Evolutionary conservation across 306 rosid species (phyloP).

Genomic region (Delonix regia): DNA sequence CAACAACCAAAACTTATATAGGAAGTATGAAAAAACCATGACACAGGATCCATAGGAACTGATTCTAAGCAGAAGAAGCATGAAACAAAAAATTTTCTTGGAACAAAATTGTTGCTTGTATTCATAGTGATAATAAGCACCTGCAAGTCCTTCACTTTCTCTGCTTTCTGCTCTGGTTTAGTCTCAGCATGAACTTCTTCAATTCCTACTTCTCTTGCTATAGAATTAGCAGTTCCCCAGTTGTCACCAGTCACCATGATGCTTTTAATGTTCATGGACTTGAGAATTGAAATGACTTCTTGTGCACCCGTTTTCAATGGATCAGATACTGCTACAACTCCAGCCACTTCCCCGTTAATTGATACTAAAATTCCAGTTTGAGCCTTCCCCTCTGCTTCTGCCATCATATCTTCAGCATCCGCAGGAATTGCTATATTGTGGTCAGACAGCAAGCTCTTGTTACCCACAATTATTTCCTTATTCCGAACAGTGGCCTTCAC

Average conservation of each 20-base stretch:
- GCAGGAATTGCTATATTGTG: conserved; percentile 50
- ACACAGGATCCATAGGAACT: too few relatives aligned
- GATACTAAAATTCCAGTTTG: conserved; percentile 82
- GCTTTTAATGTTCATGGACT: conserved; percentile 76
- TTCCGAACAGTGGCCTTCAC: conserved; percentile 79
- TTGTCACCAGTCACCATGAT: conserved; percentile 91
- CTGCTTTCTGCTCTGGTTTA: conserved; percentile 79
- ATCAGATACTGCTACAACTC: conserved; percentile 79
- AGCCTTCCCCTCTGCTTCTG: conserved; percentile 74
- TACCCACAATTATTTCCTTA: conserved; percentile 72
- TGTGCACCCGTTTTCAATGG: conserved; percentile 78
- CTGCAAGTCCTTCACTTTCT: conserved; percentile 80
- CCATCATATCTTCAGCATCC: conserved; percentile 64
- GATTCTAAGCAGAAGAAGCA: too few relatives aligned
- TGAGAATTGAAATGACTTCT: conserved; percentile 81
- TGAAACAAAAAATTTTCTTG: background rate
- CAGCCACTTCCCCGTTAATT: conserved; percentile 63
- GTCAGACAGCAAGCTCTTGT: conserved; percentile 70
- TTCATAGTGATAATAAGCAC: conserved; percentile 47
- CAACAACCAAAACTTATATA: background rate
- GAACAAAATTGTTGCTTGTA: background rate
- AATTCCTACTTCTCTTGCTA: conserved; percentile 79
- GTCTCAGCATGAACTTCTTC: conserved; percentile 79
- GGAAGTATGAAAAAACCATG: background rate
- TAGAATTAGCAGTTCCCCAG: conserved; percentile 84